Evolutionary conservation across 2,329 filamentous ascomycete genomes (phyloP), one percentile per base, ranked within the genome.

Genomic region (Colletotrichum sp.): DNA sequence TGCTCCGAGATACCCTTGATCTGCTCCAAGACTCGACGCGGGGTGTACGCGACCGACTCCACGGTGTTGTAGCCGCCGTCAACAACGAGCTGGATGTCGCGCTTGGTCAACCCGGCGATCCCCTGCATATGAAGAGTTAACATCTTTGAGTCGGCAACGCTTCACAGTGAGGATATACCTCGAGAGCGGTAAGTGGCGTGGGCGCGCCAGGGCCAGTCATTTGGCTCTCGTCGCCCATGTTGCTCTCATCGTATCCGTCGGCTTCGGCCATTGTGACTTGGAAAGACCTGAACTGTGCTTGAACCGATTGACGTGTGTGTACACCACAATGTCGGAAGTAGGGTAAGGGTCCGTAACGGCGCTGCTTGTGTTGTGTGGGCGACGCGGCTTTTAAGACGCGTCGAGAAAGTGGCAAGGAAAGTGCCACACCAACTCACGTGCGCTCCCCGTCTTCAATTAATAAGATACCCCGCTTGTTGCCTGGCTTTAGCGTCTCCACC

Each of bases 1-100:
- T 97, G 94, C 84, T 98, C 96, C 2, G 97, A 99, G 38, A 99
- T 98, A 71, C 97, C 97, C 83, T 98, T 99, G 84, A 99, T 96
- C 82, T 97, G 95, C 83, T 99, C 96, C 21, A 99, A 86, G 70
- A 93, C 87, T 80, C 96, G 91, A 67, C 90, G 94, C 82, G 97
- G 91, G 5, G 91, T 98, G 82, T 99, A 99, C 64, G 97, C 97
- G 74, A 99, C 94, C 3, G 96, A 93, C 84, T 99, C 97, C 47
- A 99, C 95, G 0, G 97, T 99, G 82, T 98, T 95, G 83, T 92
- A 98, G 7, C 97, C 97, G 51, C 94, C 96, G 80, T 98, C 96
- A 21, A 97, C 88, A 27, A 99, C 91, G 51, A 98, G 88, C 82
- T 98, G 97, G 78, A 98, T 97, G 82, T 99, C 97, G 80, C 97